Conservation (phyloP, 768 basidiomycete genomes). For the Suillus alpinus region DNA sequence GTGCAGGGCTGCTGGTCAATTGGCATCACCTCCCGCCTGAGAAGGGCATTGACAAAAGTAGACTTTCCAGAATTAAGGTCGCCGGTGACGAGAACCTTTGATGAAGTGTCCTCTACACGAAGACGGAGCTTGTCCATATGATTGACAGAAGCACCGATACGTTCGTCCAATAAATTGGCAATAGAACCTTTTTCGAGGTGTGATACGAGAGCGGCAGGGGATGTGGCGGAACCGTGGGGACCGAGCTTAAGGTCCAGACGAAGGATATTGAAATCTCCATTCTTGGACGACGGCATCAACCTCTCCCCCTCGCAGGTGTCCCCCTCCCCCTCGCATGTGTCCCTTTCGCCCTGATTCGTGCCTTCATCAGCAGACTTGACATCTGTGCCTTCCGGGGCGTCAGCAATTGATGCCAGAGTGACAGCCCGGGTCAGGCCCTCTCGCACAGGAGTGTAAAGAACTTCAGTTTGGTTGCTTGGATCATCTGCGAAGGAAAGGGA, state of each 20-base stretch:
- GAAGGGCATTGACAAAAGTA: slow-evolving; percentile 94
- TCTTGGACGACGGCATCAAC: slow-evolving; percentile 40
- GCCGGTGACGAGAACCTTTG: slow-evolving; percentile 96
- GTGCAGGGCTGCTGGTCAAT: slow-evolving; percentile 98
- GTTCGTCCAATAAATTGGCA: slow-evolving; percentile 85
- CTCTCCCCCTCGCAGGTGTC: slow-evolving; percentile 30
- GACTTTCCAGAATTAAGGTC: slow-evolving; percentile 99
- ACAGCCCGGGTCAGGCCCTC: slow-evolving; percentile 54
- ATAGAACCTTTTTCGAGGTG: slow-evolving; percentile 93
- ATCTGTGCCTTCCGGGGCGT: slow-evolving; percentile 37
- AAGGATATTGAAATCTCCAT: slow-evolving; percentile 79
- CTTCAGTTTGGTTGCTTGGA: slow-evolving; percentile 62
- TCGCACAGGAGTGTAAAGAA: slow-evolving; percentile 52
- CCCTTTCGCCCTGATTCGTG: slow-evolving; percentile 22
- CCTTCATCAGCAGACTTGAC: slow-evolving; percentile 17
- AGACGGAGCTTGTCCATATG: slow-evolving; percentile 84
- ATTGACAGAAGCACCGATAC: slow-evolving; percentile 66
- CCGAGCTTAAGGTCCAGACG: slow-evolving; percentile 93
- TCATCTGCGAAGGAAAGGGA: slow-evolving; percentile 87
- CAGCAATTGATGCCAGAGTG: slow-evolving; percentile 53
- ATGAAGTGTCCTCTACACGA: slow-evolving; percentile 88
- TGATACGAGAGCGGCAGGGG: slow-evolving; percentile 73
- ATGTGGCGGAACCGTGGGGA: slow-evolving; percentile 57
- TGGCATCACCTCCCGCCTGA: slow-evolving; percentile 90
- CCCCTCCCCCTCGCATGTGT: slow-evolving; percentile 29